Evolutionary conservation across 306 rosid genomes (phyloP), one percentile per base, ranked within the genome.

Genomic region (Acmispon strigosus): DNA sequence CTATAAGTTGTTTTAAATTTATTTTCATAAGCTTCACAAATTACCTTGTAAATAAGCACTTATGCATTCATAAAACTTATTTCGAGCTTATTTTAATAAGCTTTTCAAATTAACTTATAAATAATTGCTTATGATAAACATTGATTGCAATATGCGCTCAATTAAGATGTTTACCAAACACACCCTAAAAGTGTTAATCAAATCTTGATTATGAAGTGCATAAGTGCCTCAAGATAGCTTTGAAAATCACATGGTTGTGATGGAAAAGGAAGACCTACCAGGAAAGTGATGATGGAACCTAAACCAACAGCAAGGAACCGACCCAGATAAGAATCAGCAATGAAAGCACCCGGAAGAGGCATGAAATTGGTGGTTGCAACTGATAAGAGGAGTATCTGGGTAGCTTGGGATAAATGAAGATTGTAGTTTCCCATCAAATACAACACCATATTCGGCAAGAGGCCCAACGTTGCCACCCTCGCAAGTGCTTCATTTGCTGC

Each of bases 301-400:
- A 79, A 68, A 18, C 70, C 86, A 61, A 90, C 83, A 60, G 88
- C 56, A 34, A 70, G 88, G 62, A 90, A 90, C 1, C 91, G 87
- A 70, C 96, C 96, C 45, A 87, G 79, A 73, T 81, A 87, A 72
- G 91, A 87, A 90, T 90, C 91, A 15, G 89, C 73, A 62, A 88
- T 55, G 50, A 86, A 84, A 4, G 96, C 96, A n/a, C 87, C 96
- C 3, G 85, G 0, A 29, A 87, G 18, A 53, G 96, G 96, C 73
- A 74, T 64, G 83, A 90, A 66, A 77, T 86, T 86, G 58, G 78
- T 53, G 8, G 82, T 75, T 3, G 91, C 91, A 45, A 84, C 61
- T 65, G 88, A 90, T 10, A 82, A 72, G 45, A 81, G 79, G 24
- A 90, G 52, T 3, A 84, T 69, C 19, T 61, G 70, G 1, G 79